A percentile compares a stretch with the other conserved stretches of the same genome.
These are phyloP conservation scores for Raphanus sativus DNA, from an alignment of 345 rosid genomes.

Conservation along the genomic window DNA sequence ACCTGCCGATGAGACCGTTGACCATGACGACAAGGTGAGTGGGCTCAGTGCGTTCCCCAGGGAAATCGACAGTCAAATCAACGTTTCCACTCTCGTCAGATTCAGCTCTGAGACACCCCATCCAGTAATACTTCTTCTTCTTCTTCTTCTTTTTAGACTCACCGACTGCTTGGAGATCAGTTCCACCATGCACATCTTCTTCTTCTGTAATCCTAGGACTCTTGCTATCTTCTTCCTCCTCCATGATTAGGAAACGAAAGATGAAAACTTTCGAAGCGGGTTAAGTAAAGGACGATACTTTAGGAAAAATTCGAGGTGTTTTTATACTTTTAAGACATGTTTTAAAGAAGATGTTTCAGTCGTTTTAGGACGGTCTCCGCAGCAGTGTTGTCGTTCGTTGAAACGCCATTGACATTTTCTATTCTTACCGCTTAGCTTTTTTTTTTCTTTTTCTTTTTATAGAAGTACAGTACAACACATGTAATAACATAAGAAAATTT, in stretches of 20 bases:
- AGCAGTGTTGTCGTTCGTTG: slow-evolving; percentile 14
- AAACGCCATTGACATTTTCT: slow-evolving; percentile 34
- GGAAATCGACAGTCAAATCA: slow-evolving; percentile 49
- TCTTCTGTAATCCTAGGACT: background rate
- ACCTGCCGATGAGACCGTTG: slow-evolving; percentile 92
- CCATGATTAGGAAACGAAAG: slow-evolving; percentile 19
- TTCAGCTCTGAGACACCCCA: slow-evolving; percentile 59
- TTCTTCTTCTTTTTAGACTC: slow-evolving; percentile 8
- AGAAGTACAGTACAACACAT: background rate
- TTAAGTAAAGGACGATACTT: background rate
- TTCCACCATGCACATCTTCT: slow-evolving; percentile 6
- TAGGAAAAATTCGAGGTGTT: slow-evolving; percentile 6
- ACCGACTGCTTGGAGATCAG: background rate
- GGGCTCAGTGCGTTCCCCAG: slow-evolving; percentile 47
- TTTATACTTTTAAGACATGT: background rate
- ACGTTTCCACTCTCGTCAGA: slow-evolving; percentile 48
- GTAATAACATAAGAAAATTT: background rate
- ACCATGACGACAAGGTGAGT: slow-evolving; percentile 79
- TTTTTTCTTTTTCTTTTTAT: slow-evolving; percentile 2
- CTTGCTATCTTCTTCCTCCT: background rate
- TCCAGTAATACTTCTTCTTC: slow-evolving; percentile 29
- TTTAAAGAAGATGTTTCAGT: slow-evolving; percentile 15
- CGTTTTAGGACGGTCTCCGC: slow-evolving; percentile 17
- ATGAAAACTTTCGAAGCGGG: slow-evolving; percentile 17
- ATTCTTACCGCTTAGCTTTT: background rate